Evolutionary conservation across 2,329 filamentous ascomycete genomes (phyloP).

Genomic region (Penicillium sp.): DNA sequence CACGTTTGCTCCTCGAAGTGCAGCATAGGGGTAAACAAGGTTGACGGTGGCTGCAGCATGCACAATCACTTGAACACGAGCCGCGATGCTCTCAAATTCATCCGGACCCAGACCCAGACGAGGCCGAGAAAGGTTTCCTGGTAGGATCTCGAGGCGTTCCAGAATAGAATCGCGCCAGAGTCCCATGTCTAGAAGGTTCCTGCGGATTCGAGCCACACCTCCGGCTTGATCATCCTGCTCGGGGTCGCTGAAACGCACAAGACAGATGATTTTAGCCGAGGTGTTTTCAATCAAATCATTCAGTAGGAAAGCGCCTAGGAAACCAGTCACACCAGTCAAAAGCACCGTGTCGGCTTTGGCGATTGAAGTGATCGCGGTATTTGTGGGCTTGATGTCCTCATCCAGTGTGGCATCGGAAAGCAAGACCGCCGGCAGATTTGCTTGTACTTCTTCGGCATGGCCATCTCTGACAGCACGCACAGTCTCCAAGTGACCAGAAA

Average conservation of each 20-base stretch:
- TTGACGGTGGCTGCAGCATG: constrained; percentile 79
- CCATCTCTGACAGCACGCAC: constrained; percentile 71
- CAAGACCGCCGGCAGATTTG: constrained; percentile 69
- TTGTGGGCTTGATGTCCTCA: constrained; percentile 64
- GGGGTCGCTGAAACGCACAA: constrained; percentile 71
- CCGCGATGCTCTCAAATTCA: constrained; percentile 64
- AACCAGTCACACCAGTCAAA: constrained; percentile 73
- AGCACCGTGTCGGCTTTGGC: constrained; percentile 68
- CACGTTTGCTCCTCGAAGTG: constrained; percentile 71
- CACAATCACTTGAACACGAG: constrained; percentile 69
- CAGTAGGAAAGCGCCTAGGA: constrained; percentile 72
- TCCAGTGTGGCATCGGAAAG: constrained; percentile 66
- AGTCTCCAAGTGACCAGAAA: constrained; percentile 70
- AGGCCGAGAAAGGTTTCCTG: constrained; percentile 69
- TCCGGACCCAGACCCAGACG: constrained; percentile 67
- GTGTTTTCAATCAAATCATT: constrained; percentile 67
- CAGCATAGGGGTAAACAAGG: constrained; percentile 77
- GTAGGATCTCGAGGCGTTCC: constrained; percentile 73
- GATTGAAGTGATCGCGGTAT: constrained; percentile 57
- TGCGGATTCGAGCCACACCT: constrained; percentile 70
- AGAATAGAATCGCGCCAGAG: constrained; percentile 76
- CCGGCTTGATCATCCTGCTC: constrained; percentile 63
- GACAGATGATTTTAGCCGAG: constrained; percentile 67
- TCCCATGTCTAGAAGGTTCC: constrained; percentile 74
- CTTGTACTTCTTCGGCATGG: constrained; percentile 71